Evolutionary conservation across 1,139 yeast genomes (phyloP).

Genomic region (Protomyces inouyei): DNA sequence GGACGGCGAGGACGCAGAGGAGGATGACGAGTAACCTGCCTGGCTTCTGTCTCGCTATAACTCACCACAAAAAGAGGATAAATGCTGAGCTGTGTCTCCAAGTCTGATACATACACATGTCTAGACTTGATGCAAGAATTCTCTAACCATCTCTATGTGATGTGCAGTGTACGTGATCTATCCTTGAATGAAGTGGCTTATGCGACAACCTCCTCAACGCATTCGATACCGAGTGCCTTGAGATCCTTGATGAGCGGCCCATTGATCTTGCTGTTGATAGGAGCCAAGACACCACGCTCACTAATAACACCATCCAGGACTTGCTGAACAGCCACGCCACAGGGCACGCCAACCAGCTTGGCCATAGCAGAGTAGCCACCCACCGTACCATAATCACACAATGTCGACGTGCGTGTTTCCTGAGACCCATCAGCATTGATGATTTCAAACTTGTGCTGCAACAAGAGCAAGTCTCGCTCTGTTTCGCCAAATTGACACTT

Average conservation of each 20-base stretch:
- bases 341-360: constrained; percentile 95
- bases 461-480: constrained; percentile 89
- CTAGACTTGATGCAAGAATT: constrained; percentile 23
- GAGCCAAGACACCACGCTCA: constrained; percentile 80
- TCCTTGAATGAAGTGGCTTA: constrained; percentile 18
- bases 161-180: not conserved
- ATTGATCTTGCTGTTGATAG: constrained; percentile 84
- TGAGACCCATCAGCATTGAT: constrained; percentile 90
- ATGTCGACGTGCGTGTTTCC: constrained; percentile 90
- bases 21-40: constrained; percentile 34
- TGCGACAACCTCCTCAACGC: constrained; percentile 69
- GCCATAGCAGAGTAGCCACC: constrained; percentile 98
- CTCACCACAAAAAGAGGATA: not conserved
- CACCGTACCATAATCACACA: constrained; percentile 89
- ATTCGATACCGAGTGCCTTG: constrained; percentile 79
- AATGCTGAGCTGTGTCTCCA: constrained; percentile 28
- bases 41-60: not conserved
- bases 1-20: constrained; percentile 84
- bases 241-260: constrained; percentile 85
- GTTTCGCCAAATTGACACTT: constrained; percentile 94
- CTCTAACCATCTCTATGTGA: not conserved
- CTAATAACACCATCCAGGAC: constrained; percentile 77
- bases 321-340: constrained; percentile 90
- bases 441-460: constrained; percentile 96
- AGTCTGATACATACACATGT: constrained; percentile 1